Evolutionary conservation across 148 eudicot genomes (phyloP).

Genomic region (Rhododendron ovatum): DNA sequence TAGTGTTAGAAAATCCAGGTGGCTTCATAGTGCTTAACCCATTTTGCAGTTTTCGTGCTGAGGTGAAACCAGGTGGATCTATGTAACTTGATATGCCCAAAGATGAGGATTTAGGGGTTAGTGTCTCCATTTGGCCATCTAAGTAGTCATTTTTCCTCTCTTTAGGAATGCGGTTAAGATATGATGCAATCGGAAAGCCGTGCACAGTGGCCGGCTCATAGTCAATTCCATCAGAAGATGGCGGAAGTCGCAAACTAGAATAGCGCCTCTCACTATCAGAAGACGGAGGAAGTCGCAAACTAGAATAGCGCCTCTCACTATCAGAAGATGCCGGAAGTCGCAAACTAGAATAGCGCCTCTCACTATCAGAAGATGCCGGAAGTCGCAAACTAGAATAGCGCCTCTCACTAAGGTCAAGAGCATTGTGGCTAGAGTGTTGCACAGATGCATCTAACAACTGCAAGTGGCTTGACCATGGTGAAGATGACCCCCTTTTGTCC

Average conservation of each 20-base stretch:
- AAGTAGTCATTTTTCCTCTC: conserved; percentile 41
- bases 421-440: conserved; percentile 33
- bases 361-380: conserved; percentile 19
- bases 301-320: conserved; percentile 54
- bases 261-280: conserved; percentile 52
- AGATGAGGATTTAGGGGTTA: conserved; percentile 42
- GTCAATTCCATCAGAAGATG: conserved; percentile 53
- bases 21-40: conserved; percentile 44
- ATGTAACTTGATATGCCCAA: conserved; percentile 38
- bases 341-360: conserved; percentile 44
- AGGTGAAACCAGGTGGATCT: conserved; percentile 43
- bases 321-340: background rate
- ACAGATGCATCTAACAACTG: conserved; percentile 45
- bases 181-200: conserved; percentile 62
- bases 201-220: conserved; percentile 85
- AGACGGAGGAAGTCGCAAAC: background rate
- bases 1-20: conserved; percentile 60
- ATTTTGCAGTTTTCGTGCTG: conserved; percentile 42
- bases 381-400: background rate
- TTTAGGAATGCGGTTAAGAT: conserved; percentile 44
- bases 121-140: conserved; percentile 39
- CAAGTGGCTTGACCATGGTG: conserved; percentile 51
- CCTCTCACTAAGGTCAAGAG: conserved; percentile 25
- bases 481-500: conserved; percentile 42
- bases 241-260: conserved; percentile 5